Evolutionary conservation across 1,284 basidiomycete species (phyloP).

Genomic region (Ceratobasidium sp.): DNA sequence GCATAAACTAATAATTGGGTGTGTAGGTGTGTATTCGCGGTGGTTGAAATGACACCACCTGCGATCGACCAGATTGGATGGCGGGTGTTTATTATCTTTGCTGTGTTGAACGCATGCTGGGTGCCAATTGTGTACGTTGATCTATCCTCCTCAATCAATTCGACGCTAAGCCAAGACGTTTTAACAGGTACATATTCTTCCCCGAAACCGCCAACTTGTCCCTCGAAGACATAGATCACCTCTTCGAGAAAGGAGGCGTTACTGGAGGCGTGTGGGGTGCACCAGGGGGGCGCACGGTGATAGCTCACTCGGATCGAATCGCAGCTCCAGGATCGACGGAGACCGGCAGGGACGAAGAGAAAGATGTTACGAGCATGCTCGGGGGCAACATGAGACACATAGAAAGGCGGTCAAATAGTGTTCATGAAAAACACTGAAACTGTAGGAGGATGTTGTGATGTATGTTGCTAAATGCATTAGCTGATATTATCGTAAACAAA

Average conservation of each 20-base stretch:
- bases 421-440: conserved; percentile 3
- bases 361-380: background rate
- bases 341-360: conserved; percentile 18
- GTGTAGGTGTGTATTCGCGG: conserved; percentile 59
- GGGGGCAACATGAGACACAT: background rate
- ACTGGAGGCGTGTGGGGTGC: conserved; percentile 60
- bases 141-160: background rate
- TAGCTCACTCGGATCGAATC: conserved; percentile 30
- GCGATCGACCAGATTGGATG: conserved; percentile 66
- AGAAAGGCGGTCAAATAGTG: background rate
- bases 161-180: background rate
- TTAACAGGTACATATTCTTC: conserved; percentile 56
- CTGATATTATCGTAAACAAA: too few relatives aligned
- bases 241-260: conserved; percentile 62
- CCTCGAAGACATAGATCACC: conserved; percentile 63
- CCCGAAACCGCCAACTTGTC: conserved; percentile 63
- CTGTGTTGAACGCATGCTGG: conserved; percentile 63
- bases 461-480: too few relatives aligned
- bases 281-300: conserved; percentile 32
- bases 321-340: background rate
- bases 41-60: conserved; percentile 65
- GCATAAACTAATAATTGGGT: background rate
- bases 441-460: background rate
- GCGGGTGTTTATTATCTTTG: conserved; percentile 66
- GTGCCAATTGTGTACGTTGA: conserved; percentile 61